Base-by-base conservation (phyloP, 495 filamentous ascomycete genomes). In the Cudoniella acicularis region DNA sequence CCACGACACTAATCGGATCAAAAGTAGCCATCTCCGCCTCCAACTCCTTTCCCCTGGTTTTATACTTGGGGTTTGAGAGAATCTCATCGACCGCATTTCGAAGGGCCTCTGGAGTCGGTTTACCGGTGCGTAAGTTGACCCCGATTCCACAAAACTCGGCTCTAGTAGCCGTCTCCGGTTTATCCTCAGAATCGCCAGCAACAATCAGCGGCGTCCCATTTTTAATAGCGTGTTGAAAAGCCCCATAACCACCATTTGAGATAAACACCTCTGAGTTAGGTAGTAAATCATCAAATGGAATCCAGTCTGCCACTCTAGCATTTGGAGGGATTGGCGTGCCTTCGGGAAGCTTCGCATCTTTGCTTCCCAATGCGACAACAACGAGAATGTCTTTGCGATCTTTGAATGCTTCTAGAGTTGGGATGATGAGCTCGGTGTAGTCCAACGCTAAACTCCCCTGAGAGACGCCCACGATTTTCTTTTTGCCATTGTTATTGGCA, bases 241-340 rank as follows among this genome's bases (percentile, higher is more conserved):
- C 66, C 25, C 72, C 72, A 43, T 73, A 73, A 0, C 69, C 67
- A 1, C 67, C 71, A 27, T 72, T 74, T 16, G 65, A 68, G 9
- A 75, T 56, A 57, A 76, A 69, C 13, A 74, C 70, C 27, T 64
- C 60, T 2, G 55, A 62, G 49, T 67, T 54, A 25, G 60, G 50
- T 4, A 74, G 63, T 2, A 73, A 49, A 13, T 65, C 61, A 49
- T 72, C 70, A 49, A 67, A 76, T n/a, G 73, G 73, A n/a, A 76
- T 57, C 49, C 63, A 74, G 45, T 74, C 69, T 8, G 56, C 62
- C 0, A 74, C 64, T 17, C 60, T 49, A 21, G 64, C 52, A 51
- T 73, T 71, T 10, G 9, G 21, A 9, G 65, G 65, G 18, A 66
- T 24, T n/a, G 24, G 21, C 1, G 48, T 52, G 9, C 46, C 60